Evolutionary conservation across 805 yeast genomes (phyloP), one percentile per base, ranked within the genome.

Genomic region (Barnettozyma siamensis): DNA sequence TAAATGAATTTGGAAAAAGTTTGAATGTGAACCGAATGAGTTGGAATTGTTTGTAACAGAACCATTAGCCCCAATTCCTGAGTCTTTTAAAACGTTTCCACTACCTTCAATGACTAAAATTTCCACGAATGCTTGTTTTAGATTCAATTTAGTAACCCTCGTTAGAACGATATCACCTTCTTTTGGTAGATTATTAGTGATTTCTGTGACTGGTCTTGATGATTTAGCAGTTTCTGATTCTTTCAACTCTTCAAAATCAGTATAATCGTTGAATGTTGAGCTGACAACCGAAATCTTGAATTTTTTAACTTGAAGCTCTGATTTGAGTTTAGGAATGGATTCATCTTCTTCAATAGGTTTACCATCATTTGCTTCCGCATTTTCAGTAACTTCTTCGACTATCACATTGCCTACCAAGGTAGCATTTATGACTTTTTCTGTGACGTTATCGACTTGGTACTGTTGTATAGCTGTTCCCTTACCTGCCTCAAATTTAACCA

Each of bases 111-210:
- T 80, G 0, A 74, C 81, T 31, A 76, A 54, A 15, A 93, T 85
- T 50, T 88, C 96, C 33, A 87, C 82, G 53, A 72, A 72, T 2
- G 88, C 95, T 59, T 89, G 89, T 42, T 73, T 76, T 31, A 70
- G 64, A 8, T 79, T 73, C 30, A 89, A 70, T 50, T 80, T 75
- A 20, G 81, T 77, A 19, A 93, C 83, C 41, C 79, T 70, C 1
- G 87, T 87, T 17, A 91, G 64, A 2, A 93, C 96, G 19, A 80
- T 61, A 59, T 91, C 96, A 23, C 85, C 83, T 48, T 87, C 96
- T 47, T 78, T 76, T 7, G 98, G 98, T 41, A 89, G 63, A 45
- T 73, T 72, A 41, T 70, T 73, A 32, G 71, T 41, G 16, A 41
- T 17, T 37, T 41, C 44, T 12, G 44, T 41, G 3, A 26, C 30